Base-by-base conservation (phyloP, 192 early-diverging fungal species). In the Linnemannia hyalina region DNA sequence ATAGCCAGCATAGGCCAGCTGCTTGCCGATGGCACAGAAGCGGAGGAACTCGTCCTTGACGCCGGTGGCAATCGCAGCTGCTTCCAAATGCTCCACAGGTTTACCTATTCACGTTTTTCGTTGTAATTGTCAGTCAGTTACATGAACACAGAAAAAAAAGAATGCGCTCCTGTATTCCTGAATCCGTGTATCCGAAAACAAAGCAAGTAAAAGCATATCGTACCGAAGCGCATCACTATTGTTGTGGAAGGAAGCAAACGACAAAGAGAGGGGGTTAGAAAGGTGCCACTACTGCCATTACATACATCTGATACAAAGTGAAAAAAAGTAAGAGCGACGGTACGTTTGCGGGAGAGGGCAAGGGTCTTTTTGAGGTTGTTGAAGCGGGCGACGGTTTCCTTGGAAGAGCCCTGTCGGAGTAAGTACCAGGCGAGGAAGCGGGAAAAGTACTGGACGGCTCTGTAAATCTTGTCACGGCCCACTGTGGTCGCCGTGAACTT, bases 401-500 rank as follows among this genome's bases (percentile, higher is more conserved):
- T 94, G 72, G 88, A 69, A 70, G 89, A 85, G 41, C 89, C 92
- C 70, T 92, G 81, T 68, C 90, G 89, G 60, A 87, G 70, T 40
- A 95, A 69, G 76, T 93, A 91, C 91, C 93, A 96, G 44, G 90
- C 92, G 49, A 95, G 89, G 81, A 97, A 96, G 26, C 96, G 95
- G 9, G 95, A 90, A 88, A 96, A 94, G 92, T 97, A 97, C 84
- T 99, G 98, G 13, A 96, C 91, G 46, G 96, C 90, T 76, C 97
- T 93, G 85, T 94, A 94, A 11, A 91, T 75, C 82, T 96, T 95
- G 85, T 96, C 96, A 78, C 96, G 94, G 47, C 95, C 95, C 13
- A 90, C 89, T 35, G 94, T 93, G 38, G 91, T 94, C 81, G 81
- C 88, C 20, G 93, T 87, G 85, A 89, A 95, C 76, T 91, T 89